Conservation (phyloP, 257 asterid species). For the Solanum rostratum region DNA sequence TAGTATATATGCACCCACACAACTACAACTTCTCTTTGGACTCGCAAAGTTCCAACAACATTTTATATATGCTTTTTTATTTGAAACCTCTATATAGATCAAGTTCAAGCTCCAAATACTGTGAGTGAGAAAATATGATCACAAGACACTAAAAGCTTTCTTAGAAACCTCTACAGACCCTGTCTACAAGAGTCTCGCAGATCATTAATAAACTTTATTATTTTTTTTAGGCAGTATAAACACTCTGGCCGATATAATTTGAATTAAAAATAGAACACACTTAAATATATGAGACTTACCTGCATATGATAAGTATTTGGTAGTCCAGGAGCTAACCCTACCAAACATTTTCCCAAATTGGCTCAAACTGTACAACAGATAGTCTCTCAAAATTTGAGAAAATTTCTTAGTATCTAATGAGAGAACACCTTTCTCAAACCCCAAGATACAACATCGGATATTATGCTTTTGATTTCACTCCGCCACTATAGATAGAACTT, state of each 20-base stretch:
- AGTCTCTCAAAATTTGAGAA: too few species aligned
- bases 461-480: too few species aligned
- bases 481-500: too few species aligned
- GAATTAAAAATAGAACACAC: not conserved
- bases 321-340: not conserved
- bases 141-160: not conserved
- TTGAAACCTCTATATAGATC: not conserved
- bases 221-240: not conserved
- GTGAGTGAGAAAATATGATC: not conserved
- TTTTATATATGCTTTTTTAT: not conserved
- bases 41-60: not conserved
- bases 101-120: not conserved
- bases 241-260: not conserved
- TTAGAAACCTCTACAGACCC: not conserved
- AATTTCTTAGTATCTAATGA: too few species aligned
- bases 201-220: not conserved
- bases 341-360: too few species aligned
- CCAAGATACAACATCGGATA: too few species aligned
- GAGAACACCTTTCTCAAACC: too few species aligned
- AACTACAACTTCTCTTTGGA: not conserved
- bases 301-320: not conserved
- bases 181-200: not conserved
- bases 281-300: not conserved
- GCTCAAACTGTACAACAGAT: too few species aligned
- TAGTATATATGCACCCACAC: not conserved